These are phyloP conservation scores for Wickerhamiella azymoides DNA, from an alignment of 805 yeast genomes.

Conservation along the genomic window DNA sequence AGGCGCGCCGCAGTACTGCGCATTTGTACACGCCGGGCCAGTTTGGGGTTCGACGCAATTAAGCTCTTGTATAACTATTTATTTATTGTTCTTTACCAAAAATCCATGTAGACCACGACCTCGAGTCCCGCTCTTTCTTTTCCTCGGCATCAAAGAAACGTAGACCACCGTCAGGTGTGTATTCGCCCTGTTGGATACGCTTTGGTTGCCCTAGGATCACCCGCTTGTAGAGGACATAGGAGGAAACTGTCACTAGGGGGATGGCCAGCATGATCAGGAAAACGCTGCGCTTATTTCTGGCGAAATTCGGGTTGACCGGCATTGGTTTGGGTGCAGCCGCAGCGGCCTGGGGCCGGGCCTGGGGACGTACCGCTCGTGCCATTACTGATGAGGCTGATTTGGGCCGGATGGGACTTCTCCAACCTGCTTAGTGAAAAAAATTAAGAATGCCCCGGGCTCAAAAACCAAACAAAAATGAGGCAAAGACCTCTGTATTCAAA, in stretches of 20 bases:
- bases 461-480: constrained; percentile 16
- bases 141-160: constrained; percentile 34
- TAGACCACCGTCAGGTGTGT: constrained; percentile 32
- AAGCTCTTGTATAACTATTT: neutral
- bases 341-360: constrained; percentile 2
- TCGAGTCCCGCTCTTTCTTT: constrained; percentile 25
- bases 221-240: constrained; percentile 21
- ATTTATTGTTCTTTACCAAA: constrained; percentile 30
- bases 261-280: constrained; percentile 22
- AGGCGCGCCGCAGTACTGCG: neutral
- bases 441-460: constrained; percentile 23
- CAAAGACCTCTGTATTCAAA: constrained; percentile 54
- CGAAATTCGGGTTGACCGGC: constrained; percentile 6
- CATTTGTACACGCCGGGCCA: neutral
- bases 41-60: neutral
- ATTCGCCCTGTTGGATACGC: constrained; percentile 34
- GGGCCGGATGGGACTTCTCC: neutral
- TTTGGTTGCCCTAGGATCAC: constrained; percentile 32
- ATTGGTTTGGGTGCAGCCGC: neutral
- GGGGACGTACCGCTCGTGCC: constrained; percentile 4
- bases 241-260: constrained; percentile 21
- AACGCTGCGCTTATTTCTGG: constrained; percentile 16
- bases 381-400: neutral
- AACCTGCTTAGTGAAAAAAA: neutral
- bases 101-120: constrained; percentile 29